A percentile compares a stretch with the other conserved stretches of the same genome.
Conservation (phyloP, 768 basidiomycete species). For the Exidia glandulosa region DNA sequence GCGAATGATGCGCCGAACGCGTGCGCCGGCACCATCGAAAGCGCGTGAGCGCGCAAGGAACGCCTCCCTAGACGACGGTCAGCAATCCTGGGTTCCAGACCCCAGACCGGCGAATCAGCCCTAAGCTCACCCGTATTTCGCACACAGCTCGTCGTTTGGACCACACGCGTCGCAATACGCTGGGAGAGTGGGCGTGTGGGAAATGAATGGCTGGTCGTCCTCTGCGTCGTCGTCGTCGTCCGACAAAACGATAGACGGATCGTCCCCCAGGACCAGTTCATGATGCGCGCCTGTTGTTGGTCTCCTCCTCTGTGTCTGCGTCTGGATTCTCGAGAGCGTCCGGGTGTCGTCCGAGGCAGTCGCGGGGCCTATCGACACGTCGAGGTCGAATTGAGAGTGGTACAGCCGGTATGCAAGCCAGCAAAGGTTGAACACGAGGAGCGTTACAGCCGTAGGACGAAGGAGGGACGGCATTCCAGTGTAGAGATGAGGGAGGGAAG, state of each 20-base stretch:
- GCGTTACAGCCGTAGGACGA: too few relatives aligned
- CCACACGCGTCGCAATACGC: neutral
- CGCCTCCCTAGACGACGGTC: neutral
- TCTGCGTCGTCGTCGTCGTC: neutral
- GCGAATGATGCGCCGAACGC: slow-evolving; percentile 24
- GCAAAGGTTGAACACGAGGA: too few relatives aligned
- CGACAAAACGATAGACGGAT: neutral
- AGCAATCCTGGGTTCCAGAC: neutral
- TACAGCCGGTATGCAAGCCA: too few relatives aligned
- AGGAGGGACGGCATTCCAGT: too few relatives aligned
- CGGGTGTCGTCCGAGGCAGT: too few relatives aligned
- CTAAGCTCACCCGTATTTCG: neutral
- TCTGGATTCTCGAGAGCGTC: neutral
- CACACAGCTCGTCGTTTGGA: neutral
- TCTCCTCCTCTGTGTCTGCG: neutral
- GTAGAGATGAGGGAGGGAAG: too few relatives aligned
- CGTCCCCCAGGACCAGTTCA: neutral
- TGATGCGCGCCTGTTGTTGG: neutral
- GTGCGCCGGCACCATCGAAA: slow-evolving; percentile 23
- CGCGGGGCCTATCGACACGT: too few relatives aligned
- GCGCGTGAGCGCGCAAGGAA: slow-evolving; percentile 14
- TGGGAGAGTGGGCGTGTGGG: neutral
- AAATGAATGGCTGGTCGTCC: neutral
- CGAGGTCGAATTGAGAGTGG: too few relatives aligned
- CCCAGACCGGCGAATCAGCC: neutral